phyloP scores from a whole-genome alignment of 345 rosid species.

The Geranium brycei region DNA sequence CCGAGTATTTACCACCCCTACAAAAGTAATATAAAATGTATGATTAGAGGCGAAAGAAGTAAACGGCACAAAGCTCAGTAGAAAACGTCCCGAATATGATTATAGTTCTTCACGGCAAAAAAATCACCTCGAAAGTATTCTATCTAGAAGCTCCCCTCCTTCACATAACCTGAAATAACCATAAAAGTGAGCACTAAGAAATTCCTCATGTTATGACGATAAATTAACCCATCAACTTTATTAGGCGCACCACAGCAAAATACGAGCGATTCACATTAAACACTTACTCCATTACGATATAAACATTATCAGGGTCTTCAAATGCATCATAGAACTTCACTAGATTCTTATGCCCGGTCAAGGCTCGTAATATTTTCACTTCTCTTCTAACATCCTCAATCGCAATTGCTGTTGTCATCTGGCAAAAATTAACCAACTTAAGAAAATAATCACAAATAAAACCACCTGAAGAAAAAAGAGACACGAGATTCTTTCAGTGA shows the following conservation, averaged over 20 bases:
- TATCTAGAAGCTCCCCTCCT: conserved; percentile 94
- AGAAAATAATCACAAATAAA: conserved; percentile 3
- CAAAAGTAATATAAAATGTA: conserved; percentile 5
- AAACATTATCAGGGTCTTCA: conserved; percentile 76
- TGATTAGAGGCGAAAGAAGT: neutral
- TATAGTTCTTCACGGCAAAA: no score
- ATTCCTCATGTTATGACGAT: no score
- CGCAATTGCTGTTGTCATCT: conserved; percentile 97
- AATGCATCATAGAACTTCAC: conserved; percentile 80
- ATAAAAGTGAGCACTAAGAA: neutral
- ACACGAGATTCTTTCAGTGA: no score
- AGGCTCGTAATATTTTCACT: conserved; percentile 72
- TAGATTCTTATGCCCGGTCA: conserved; percentile 75
- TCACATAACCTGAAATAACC: conserved; percentile 69
- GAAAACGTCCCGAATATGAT: no score
- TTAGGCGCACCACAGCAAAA: neutral
- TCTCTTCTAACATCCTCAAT: conserved; percentile 97
- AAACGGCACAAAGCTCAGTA: no score
- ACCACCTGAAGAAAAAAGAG: no score
- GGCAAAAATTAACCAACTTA: conserved; percentile 15
- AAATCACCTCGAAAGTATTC: conserved; percentile 68
- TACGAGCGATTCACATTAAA: neutral
- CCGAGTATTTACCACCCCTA: conserved; percentile 89
- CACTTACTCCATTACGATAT: conserved; percentile 91
- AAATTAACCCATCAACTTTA: no score